Evolutionary conservation across 78 protist genomes (phyloP), one percentile per base, ranked within the genome.

Genomic region (Isochrysis galbana): DNA sequence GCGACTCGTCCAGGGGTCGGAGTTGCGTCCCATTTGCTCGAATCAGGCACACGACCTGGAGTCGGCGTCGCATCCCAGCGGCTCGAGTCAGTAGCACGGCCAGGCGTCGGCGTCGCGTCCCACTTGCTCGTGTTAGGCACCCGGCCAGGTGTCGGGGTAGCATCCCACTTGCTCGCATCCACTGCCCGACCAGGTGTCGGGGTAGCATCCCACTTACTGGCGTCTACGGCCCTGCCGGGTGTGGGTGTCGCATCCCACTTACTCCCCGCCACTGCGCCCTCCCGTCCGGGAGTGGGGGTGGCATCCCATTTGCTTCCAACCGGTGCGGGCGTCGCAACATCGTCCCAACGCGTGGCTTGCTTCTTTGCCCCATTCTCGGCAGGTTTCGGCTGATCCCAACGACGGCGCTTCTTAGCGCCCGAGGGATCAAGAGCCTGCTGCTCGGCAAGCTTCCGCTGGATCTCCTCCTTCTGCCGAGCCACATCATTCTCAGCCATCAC

Each of bases 71-170:
- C 74, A n/a, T 67, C 74, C 74, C 74, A n/a, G 61, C 25, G 17
- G 42, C 42, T 39, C 36, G 61, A 36, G 83, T 34, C 77, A 17
- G 41, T 38, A 3, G 22, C 88, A 39, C 88, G 88, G 39, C 88
- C 88, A 5, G 88, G 88, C 48, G 88, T 80, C 44, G 88, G 88
- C 88, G 88, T 44, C 39, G 88, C 88, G 54, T 77, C 86, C 88
- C 88, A 80, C 55, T 44, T 42, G 55, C 51, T 25, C 2, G 87
- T 3, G 54, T 21, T 54, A 0, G 55, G 55, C 34, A 26, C 55
- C 11, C 88, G 88, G 36, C 47, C 51, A 11, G 87, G 87, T 34
- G 51, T 78, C 29, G 87, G 87, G 39, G 51, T 78, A 32, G 87
- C 51, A 14, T 77, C 84, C 84, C 84, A 77, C 82, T 38, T n/a